Evolutionary conservation across 2,329 filamentous ascomycete species (phyloP).

Genomic region (Coniochaeta hoffmannii): DNA sequence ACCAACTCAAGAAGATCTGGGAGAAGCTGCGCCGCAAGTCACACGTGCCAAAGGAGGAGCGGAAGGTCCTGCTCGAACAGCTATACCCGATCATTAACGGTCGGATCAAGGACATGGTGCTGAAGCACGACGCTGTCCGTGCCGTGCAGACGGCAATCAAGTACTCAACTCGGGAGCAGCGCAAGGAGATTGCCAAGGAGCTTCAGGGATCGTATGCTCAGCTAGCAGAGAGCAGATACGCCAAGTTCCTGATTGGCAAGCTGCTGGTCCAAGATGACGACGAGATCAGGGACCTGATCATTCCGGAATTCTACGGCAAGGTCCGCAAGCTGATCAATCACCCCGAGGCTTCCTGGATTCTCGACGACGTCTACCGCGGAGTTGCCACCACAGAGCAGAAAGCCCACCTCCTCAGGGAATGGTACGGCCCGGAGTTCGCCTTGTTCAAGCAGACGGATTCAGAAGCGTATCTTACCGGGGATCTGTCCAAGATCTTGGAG

Average conservation of each 20-base stretch:
- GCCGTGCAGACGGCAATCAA: constrained; percentile 96
- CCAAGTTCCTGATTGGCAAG: constrained; percentile 96
- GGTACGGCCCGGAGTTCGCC: constrained; percentile 92
- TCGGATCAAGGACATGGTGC: constrained; percentile 87
- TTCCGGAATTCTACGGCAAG: constrained; percentile 91
- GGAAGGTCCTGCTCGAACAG: constrained; percentile 79
- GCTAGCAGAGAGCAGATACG: constrained; percentile 90
- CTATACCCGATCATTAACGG: constrained; percentile 88
- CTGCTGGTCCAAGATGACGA: constrained; percentile 85
- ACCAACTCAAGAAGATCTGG: constrained; percentile 93
- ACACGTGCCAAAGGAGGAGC: constrained; percentile 82
- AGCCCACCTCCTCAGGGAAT: constrained; percentile 77
- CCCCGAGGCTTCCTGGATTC: constrained; percentile 91
- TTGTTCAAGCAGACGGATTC: constrained; percentile 59
- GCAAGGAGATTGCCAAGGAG: constrained; percentile 79
- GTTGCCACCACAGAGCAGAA: constrained; percentile 84
- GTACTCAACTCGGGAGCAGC: constrained; percentile 79
- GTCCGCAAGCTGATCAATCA: constrained; percentile 93
- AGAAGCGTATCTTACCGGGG: constrained; percentile 49
- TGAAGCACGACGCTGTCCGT: constrained; percentile 97
- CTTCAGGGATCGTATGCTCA: constrained; percentile 77
- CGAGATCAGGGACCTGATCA: constrained; percentile 79
- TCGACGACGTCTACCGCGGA: constrained; percentile 92
- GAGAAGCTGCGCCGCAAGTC: constrained; percentile 89
- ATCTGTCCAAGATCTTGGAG: constrained; percentile 68